These are phyloP conservation scores for Podaxis sp. DNA, from an alignment of 768 basidiomycete species.

Conservation along the genomic window DNA sequence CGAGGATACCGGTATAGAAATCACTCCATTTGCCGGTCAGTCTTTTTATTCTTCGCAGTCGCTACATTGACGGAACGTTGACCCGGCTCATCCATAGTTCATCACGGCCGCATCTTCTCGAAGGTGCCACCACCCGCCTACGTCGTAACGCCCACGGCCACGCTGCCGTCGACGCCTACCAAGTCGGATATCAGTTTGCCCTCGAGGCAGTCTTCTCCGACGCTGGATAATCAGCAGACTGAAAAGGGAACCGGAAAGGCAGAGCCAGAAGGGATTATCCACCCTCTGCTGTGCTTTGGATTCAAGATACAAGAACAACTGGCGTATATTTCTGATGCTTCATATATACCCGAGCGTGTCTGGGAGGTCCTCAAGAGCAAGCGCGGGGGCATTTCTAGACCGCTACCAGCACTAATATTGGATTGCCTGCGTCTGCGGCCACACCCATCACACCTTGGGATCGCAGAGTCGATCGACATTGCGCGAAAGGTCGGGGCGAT, in stretches of 20 bases:
- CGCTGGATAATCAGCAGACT: neutral
- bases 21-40: conserved; percentile 69
- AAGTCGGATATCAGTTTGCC: conserved; percentile 29
- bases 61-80: neutral
- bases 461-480: conserved; percentile 57
- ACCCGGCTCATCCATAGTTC: conserved; percentile 41
- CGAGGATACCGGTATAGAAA: conserved; percentile 54
- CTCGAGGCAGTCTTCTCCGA: conserved; percentile 2
- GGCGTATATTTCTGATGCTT: conserved; percentile 82
- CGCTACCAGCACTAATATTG: conserved; percentile 61
- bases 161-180: conserved; percentile 34
- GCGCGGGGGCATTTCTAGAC: conserved; percentile 17
- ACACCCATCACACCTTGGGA: conserved; percentile 80
- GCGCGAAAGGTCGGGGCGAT: conserved; percentile 56
- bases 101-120: conserved; percentile 70
- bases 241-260: neutral
- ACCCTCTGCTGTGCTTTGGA: conserved; percentile 67
- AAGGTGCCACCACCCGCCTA: conserved; percentile 34
- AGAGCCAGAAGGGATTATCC: conserved; percentile 26
- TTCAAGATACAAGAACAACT: conserved; percentile 67
- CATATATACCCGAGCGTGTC: conserved; percentile 70
- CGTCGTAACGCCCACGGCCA: conserved; percentile 37
- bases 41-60: neutral
- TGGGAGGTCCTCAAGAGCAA: conserved; percentile 48
- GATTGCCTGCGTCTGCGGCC: conserved; percentile 69